Conservation (phyloP, 2,329 filamentous ascomycete genomes). For the Talaromyces funiculosus region DNA sequence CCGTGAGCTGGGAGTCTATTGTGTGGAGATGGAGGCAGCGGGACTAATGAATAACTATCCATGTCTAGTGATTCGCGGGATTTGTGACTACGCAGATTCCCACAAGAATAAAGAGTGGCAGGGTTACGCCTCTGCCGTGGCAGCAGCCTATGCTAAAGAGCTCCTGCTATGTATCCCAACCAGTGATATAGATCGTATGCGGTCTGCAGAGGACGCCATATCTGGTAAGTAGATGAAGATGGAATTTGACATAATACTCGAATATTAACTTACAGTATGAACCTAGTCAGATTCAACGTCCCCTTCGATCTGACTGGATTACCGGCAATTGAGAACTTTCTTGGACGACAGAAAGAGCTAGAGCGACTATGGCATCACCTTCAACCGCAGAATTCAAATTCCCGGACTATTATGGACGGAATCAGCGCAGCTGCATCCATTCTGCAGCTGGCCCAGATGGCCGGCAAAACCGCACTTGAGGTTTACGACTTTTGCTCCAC, state of each 20-base stretch:
- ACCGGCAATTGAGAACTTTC: constrained; percentile 10
- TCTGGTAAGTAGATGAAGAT: not conserved
- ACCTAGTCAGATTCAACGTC: not conserved
- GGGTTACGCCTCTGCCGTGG: constrained; percentile 25
- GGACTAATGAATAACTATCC: constrained; percentile 26
- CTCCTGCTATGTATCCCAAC: not conserved
- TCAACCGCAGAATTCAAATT: not conserved
- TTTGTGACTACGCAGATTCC: constrained; percentile 33
- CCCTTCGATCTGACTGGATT: not conserved
- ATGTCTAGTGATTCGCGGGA: constrained; percentile 33
- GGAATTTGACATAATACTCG: no score
- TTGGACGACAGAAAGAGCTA: constrained; percentile 18
- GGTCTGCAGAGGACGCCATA: not conserved
- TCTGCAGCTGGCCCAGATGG: not conserved
- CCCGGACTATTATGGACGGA: constrained; percentile 15
- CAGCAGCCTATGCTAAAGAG: constrained; percentile 21
- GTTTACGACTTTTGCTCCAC: not conserved
- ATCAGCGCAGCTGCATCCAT: not conserved
- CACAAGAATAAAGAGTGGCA: constrained; percentile 35
- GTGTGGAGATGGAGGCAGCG: constrained; percentile 22
- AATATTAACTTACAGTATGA: not conserved
- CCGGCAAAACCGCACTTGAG: not conserved
- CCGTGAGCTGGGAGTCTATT: constrained; percentile 17
- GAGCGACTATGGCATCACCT: constrained; percentile 14
- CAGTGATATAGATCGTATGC: not conserved